Evolutionary conservation across 345 rosid species (phyloP), one percentile per base, ranked within the genome.

Genomic region (Ricinus communis): DNA sequence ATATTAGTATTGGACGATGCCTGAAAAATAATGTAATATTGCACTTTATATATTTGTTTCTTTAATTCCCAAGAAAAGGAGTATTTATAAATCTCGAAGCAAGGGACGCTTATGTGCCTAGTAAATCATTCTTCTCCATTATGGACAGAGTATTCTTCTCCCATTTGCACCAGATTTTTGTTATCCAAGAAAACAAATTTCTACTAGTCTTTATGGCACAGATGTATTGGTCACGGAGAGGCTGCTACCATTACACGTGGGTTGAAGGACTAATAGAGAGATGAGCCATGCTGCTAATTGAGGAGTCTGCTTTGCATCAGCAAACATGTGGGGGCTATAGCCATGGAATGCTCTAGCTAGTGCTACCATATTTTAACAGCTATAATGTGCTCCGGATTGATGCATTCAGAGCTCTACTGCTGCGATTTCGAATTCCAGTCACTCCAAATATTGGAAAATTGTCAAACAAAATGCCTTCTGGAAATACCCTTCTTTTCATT

Each of bases 241-340:
- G 38, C 40, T 73, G 8, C 36, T 47, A 13, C 27, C 5, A 4
- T 36, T 58, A 38, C 77, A 74, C 72, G 73, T 61, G 73, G 36
- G 56, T 36, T 40, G 43, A 33, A 74, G 65, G 62, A 51, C 62
- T 52, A 12, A 43, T 40, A 12, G 67, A 38, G 45, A 47, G 59
- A 24, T 21, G 58, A 43, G 56, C 76, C 76, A 66, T 58, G 67
- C 72, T 74, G 61, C 68, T 19, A 10, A 40, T 68, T 8, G 31
- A 49, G 27, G 53, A 24, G 5, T 53, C 59, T 66, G 63, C 62
- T 68, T 43, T 68, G 22, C 77, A 28, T 22, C 19, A 28, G 16
- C 62, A 43, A 40, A 68, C 77, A 74, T 68, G 73, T 68, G 77
- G 69, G 72, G 60, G 63, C 49, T 64, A 15, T 2, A 8, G 47